Percentiles rank a stretch among this genome's conserved stretches.
phyloP scores from a whole-genome alignment of 805 yeast genomes.

The Wilhelminamyces savonicus region DNA sequence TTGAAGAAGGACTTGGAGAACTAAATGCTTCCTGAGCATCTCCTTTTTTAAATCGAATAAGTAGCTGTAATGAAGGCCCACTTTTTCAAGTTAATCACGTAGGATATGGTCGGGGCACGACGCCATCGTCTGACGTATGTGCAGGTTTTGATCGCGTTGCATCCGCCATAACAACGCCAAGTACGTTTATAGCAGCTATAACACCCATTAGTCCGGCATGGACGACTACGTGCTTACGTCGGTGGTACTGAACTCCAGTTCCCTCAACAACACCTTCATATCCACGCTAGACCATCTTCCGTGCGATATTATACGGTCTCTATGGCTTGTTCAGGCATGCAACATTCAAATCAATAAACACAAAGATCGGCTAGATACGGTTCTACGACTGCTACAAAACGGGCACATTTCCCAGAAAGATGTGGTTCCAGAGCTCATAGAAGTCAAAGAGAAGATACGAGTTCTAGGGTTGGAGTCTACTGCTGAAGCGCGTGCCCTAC shows the following conservation, averaged over 20 bases:
- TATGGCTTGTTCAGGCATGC: conserved; percentile 36
- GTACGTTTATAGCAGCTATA: too few species aligned
- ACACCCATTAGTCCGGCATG: too few species aligned
- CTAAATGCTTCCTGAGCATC: conserved; percentile 10
- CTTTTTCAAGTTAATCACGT: too few species aligned
- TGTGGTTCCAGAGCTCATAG: conserved; percentile 3
- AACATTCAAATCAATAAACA: conserved; percentile 21
- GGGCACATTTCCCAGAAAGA: not conserved
- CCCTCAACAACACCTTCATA: conserved; percentile 31
- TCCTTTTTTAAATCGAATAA: not conserved
- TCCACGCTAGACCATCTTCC: conserved; percentile 40
- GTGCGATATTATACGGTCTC: conserved; percentile 35
- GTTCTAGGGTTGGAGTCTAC: conserved; percentile 14
- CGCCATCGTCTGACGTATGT: too few species aligned
- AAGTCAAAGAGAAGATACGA: conserved; percentile 6
- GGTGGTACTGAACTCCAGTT: conserved; percentile 17
- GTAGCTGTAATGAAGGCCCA: not conserved
- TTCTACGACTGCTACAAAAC: conserved; percentile 8
- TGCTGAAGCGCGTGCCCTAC: conserved; percentile 20
- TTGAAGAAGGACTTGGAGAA: conserved; percentile 91
- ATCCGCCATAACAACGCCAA: too few species aligned
- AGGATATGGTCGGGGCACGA: too few species aligned
- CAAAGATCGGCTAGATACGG: conserved; percentile 12
- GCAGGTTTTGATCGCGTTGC: too few species aligned
- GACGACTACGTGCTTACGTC: too few species aligned